phyloP scores from a whole-genome alignment of 1,284 basidiomycete genomes.

The Rhodofomes roseus region DNA sequence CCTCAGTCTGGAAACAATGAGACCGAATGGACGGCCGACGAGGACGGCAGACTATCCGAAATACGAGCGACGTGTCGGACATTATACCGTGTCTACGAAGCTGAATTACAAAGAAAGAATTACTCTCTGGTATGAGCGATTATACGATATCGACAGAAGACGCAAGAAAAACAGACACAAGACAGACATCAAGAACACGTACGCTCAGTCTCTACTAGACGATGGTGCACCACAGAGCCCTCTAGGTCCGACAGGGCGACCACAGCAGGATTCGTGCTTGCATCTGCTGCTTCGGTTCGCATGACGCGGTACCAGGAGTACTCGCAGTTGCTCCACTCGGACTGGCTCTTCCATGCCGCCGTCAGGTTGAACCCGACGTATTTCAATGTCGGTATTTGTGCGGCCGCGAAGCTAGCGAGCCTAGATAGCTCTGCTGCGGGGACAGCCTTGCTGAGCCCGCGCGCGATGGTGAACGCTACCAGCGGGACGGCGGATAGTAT shows the following conservation, averaged over 20 bases:
- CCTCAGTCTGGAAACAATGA: too few species aligned
- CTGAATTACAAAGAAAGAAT: too few species aligned
- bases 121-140: too few species aligned
- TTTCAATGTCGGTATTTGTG: background rate
- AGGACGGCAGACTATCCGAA: too few species aligned
- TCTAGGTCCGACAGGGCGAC: background rate
- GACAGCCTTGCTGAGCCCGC: background rate
- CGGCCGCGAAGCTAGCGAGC: background rate
- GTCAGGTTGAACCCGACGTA: background rate
- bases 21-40: too few species aligned
- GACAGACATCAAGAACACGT: too few species aligned
- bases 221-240: background rate
- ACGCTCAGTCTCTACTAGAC: background rate
- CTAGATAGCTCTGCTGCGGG: background rate
- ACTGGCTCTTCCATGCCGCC: background rate
- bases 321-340: background rate
- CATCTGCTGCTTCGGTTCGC: background rate
- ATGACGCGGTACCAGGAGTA: background rate
- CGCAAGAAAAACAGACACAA: too few species aligned
- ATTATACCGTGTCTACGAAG: too few species aligned
- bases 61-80: too few species aligned
- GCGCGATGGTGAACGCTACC: background rate
- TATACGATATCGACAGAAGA: too few species aligned
- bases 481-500: background rate
- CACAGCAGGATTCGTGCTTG: background rate